phyloP scores from a whole-genome alignment of 805 yeast genomes.

The Pichia gijzeniarum region DNA sequence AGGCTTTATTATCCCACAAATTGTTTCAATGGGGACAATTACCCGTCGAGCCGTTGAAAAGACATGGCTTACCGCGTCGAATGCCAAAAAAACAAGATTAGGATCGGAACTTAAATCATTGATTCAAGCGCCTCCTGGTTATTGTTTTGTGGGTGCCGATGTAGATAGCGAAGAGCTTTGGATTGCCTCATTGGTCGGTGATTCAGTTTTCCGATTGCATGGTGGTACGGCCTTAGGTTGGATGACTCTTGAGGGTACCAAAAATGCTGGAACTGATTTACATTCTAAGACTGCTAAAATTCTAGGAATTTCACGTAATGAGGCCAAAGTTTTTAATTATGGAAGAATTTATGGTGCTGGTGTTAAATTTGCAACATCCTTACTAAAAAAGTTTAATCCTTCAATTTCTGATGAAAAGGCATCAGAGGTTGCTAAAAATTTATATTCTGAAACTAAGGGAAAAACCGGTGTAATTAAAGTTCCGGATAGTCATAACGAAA shows the following conservation, averaged over 20 bases:
- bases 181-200: slow-evolving; percentile 96
- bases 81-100: slow-evolving; percentile 75
- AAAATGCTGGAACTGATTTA: slow-evolving; percentile 84
- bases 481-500: slow-evolving; percentile 10
- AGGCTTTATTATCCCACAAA: slow-evolving; percentile 78
- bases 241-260: slow-evolving; percentile 98
- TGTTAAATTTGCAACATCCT: slow-evolving; percentile 76
- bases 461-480: slow-evolving; percentile 25
- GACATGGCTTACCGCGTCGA: slow-evolving; percentile 96
- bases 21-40: slow-evolving; percentile 92
- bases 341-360: slow-evolving; percentile 99
- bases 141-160: slow-evolving; percentile 94
- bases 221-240: slow-evolving; percentile 97
- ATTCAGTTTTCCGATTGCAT: slow-evolving; percentile 78
- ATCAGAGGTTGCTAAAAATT: slow-evolving; percentile 48
- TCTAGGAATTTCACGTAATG: slow-evolving; percentile 80
- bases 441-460: slow-evolving; percentile 86
- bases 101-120: slow-evolving; percentile 93
- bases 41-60: slow-evolving; percentile 95
- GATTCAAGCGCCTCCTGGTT: slow-evolving; percentile 82
- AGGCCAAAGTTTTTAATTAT: slow-evolving; percentile 93
- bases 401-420: slow-evolving; percentile 62
- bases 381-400: slow-evolving; percentile 79
- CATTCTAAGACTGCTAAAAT: slow-evolving; percentile 92
- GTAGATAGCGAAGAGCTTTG: slow-evolving; percentile 97